Base-by-base conservation (phyloP, 345 rosid genomes). In the Lepidium sativum region DNA sequence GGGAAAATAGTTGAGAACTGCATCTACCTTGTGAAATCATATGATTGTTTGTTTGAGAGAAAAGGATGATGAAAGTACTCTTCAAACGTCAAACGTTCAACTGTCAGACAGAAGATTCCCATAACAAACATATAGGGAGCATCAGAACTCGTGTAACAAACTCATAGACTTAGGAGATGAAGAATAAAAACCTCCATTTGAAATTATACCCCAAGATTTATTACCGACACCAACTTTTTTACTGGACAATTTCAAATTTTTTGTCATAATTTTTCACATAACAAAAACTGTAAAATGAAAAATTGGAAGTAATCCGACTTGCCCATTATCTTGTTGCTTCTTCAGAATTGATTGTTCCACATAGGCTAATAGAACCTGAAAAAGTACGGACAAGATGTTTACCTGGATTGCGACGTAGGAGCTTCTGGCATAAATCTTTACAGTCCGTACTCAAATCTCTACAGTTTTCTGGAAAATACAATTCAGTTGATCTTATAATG, bases 341-440 rank as follows among this genome's bases (percentile, higher is more conserved):
- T 34, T 60, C 29, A 40, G 6, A 40, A 40, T 32, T 9, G 33
- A 69, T 51, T 8, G 33, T n/a, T 12, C 18, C 49, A 31, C 37
- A 39, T 20, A 43, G 20, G 68, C 63, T 54, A 35, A 54, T 38
- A 53, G 4, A 35, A 39, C 8, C 45, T n/a, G 31, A 18, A 42
- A 25, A 9, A 31, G 16, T 41, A 20, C 15, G 32, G 11, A 31
- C 63, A 49, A 56, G 17, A 49, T 11, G 34, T 56, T 42, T 82
- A 91, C 99, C 99, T 77, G 99, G 99, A 82, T 91, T 80, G 43
- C 87, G 85, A 5, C 97, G 87, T 51, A 95, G 74, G 75, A 95
- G 74, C 72, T 91, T 95, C 56, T 69, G 88, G 82, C 99, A 95
- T 67, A 95, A 67, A 82, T 91, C 96, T 79, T 80, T 91, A 84